Percentiles rank a stretch among this genome's conserved stretches.
Evolutionary conservation across 176 grass and related monocot species (phyloP).

Genomic region (Triticum turgidum): DNA sequence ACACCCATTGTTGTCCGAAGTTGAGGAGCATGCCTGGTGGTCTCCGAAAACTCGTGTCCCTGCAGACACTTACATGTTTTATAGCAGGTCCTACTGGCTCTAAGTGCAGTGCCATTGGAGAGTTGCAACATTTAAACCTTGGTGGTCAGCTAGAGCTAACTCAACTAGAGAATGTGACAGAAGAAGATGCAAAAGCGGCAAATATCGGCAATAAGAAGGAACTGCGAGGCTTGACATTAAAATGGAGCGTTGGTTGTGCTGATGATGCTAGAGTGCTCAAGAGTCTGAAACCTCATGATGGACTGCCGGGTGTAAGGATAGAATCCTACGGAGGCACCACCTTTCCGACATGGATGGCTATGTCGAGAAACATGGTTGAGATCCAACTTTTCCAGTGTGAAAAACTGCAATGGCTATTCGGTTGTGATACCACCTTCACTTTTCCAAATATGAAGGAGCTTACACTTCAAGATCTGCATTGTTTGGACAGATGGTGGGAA

Average conservation of each 20-base stretch:
- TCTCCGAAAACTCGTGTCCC: neutral
- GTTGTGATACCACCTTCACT: neutral
- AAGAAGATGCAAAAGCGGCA: neutral
- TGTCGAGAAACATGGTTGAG: neutral
- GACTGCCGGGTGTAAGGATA: neutral
- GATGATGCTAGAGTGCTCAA: neutral
- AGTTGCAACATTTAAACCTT: slow-evolving; percentile 16
- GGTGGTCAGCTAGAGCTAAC: neutral
- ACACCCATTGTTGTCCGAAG: neutral
- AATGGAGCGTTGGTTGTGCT: neutral
- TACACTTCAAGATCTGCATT: neutral
- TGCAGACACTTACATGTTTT: slow-evolving; percentile 27
- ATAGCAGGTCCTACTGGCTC: neutral
- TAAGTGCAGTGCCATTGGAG: neutral
- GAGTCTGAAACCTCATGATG: neutral
- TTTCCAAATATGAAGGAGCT: slow-evolving; percentile 14
- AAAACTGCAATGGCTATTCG: neutral
- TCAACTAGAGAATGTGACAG: neutral
- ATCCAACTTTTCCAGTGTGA: neutral
- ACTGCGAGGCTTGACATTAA: neutral
- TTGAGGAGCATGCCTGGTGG: slow-evolving; percentile 18
- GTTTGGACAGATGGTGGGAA: neutral
- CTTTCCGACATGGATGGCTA: neutral
- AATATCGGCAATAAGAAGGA: neutral
- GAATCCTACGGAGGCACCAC: neutral